These are phyloP conservation scores for Purshia tridentata DNA, from an alignment of 306 rosid genomes.

Conservation along the genomic window DNA sequence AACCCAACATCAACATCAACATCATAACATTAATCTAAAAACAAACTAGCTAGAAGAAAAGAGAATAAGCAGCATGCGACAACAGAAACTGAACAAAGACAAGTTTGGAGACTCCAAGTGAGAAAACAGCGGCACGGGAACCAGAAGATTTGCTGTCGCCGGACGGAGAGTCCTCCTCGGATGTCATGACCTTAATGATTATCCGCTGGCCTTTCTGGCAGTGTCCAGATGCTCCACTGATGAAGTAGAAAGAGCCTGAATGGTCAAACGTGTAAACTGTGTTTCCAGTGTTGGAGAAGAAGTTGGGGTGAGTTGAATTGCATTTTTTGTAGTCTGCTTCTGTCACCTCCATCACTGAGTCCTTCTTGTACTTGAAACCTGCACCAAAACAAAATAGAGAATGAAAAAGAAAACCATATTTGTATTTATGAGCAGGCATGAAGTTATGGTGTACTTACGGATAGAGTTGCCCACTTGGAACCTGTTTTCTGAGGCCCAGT, in stretches of 20 bases:
- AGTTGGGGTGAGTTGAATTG: constrained; percentile 69
- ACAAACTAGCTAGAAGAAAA: constrained; percentile 6
- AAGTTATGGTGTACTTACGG: constrained; percentile 37
- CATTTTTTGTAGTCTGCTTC: constrained; percentile 55
- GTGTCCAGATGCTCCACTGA: constrained; percentile 78
- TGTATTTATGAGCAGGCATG: background rate
- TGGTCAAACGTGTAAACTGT: constrained; percentile 43
- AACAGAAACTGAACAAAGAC: constrained; percentile 32
- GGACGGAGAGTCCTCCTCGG: constrained; percentile 31
- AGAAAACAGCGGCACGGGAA: constrained; percentile 13
- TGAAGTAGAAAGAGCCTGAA: constrained; percentile 73
- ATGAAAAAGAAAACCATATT: background rate
- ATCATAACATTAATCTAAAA: background rate
- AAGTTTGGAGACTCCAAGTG: constrained; percentile 24
- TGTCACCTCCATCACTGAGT: constrained; percentile 78
- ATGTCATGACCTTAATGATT: constrained; percentile 58
- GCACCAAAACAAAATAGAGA: background rate
- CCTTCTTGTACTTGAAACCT: constrained; percentile 75
- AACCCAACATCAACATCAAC: background rate
- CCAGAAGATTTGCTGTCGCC: constrained; percentile 28
- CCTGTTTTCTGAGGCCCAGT: constrained; percentile 82
- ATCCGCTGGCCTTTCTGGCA: constrained; percentile 74
- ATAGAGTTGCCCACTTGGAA: constrained; percentile 63
- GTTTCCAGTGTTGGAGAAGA: constrained; percentile 69
- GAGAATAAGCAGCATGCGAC: constrained; percentile 18